Conservation (phyloP, 495 filamentous ascomycete genomes). For the Aspergillus ostianus region DNA sequence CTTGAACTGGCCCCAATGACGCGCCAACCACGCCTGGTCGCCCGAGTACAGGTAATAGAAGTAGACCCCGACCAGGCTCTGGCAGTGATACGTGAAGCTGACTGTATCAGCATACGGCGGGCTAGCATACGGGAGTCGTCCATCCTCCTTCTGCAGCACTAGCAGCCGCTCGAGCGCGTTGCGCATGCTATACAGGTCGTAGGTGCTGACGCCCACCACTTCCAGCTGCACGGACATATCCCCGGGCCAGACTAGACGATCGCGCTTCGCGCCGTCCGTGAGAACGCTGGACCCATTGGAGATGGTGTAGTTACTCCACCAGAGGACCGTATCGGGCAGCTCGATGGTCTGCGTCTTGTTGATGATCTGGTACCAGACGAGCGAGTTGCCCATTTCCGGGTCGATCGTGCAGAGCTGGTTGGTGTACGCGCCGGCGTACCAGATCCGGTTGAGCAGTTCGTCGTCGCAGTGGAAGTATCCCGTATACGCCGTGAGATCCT, state of each 20-base stretch:
- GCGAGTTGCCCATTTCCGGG: slow-evolving; percentile 44
- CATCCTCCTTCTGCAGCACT: slow-evolving; percentile 41
- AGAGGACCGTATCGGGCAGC: slow-evolving; percentile 25
- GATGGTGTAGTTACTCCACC: slow-evolving; percentile 34
- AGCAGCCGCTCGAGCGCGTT: slow-evolving; percentile 55
- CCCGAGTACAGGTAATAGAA: slow-evolving; percentile 54
- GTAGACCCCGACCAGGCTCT: slow-evolving; percentile 53
- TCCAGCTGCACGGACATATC: slow-evolving; percentile 58
- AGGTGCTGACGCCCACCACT: slow-evolving; percentile 51
- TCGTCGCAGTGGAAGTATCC: slow-evolving; percentile 60
- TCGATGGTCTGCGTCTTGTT: slow-evolving; percentile 18
- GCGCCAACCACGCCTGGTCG: slow-evolving; percentile 42
- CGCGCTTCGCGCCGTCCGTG: slow-evolving; percentile 57
- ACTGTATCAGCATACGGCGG: slow-evolving; percentile 42
- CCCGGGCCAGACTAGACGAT: slow-evolving; percentile 56
- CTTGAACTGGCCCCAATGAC: slow-evolving; percentile 46
- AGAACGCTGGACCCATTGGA: slow-evolving; percentile 48
- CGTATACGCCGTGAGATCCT: slow-evolving; percentile 53
- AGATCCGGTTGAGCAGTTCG: slow-evolving; percentile 56
- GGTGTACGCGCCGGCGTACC: slow-evolving; percentile 66
- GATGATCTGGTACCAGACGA: slow-evolving; percentile 36
- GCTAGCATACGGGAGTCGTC: slow-evolving; percentile 50
- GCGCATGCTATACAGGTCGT: slow-evolving; percentile 52
- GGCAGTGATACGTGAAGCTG: slow-evolving; percentile 58
- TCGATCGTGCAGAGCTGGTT: slow-evolving; percentile 56